Base-by-base conservation (phyloP, 129 eudicot genomes). In the Sambucus nigra region DNA sequence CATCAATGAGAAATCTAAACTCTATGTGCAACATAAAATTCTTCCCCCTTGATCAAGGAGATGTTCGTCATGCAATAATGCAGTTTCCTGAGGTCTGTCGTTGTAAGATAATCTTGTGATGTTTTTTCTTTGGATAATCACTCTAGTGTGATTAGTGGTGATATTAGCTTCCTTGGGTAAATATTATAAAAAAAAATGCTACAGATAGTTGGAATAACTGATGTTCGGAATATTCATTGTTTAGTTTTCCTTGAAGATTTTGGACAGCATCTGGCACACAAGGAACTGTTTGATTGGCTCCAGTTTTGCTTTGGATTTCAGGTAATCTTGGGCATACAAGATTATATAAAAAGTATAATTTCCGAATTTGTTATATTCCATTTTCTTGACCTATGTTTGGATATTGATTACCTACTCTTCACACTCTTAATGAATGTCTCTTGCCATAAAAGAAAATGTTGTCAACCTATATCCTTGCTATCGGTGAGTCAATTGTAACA, bases 11-110 rank as follows among this genome's bases (percentile, higher is more conserved):
- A 67, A 63, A 61, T 61, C 96, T 11, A 89, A 80, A 35, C 67
- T 76, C 51, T 87, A 68, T 57, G 88, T 78, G 65, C 68, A 77
- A 38, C 81, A 77, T 63, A 91, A 91, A 82, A 82, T 91, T 63
- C 95, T 91, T 71, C 99, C 99, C n/a, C 51, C 94, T 91, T 69
- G 84, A 80, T 77, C 83, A 77, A 63, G 94, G 94, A 71, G 95
- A 94, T 39, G 82, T 76, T 61, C 86, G 80, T 70, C 99, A 76
- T 46, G 82, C 95, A 32, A 91, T 91, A 25, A 91, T 86, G 99
- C 99, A 91, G 70, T 87, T 91, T 49, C 95, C 95, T 12, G 99
- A 91, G 99, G 99, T 91, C n/a, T 54, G 75, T 45, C 68, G 31
- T 66, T 68, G 44, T 60, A 23, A 16, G 42, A 38, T 48, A 33